Evolutionary conservation across 2,329 filamentous ascomycete genomes (phyloP).

Genomic region (Fusarium burgessii): DNA sequence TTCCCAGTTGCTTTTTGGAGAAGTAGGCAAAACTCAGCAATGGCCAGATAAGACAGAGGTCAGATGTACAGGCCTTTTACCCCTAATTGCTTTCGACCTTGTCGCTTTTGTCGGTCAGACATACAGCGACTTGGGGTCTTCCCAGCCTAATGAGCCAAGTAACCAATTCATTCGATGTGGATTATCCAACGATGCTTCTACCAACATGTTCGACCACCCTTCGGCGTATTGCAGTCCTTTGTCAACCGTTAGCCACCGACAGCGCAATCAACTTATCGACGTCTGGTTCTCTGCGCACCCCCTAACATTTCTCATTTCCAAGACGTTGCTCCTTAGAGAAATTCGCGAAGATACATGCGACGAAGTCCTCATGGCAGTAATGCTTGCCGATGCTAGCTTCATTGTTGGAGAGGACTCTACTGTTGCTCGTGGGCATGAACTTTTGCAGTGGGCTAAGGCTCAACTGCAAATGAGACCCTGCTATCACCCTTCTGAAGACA

Average conservation of each 20-base stretch:
- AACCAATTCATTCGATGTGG: constrained; percentile 47
- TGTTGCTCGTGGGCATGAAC: constrained; percentile 47
- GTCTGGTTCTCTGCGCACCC: constrained; percentile 57
- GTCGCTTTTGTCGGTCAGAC: constrained; percentile 48
- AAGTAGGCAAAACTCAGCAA: not conserved
- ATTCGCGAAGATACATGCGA: constrained; percentile 55
- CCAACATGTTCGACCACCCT: constrained; percentile 50
- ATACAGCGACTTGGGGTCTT: constrained; percentile 49
- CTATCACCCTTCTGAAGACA: constrained; percentile 32
- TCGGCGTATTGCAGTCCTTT: constrained; percentile 44
- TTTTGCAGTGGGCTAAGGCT: constrained; percentile 51
- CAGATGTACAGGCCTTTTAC: constrained; percentile 46
- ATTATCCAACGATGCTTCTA: constrained; percentile 45
- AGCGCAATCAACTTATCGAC: constrained; percentile 54
- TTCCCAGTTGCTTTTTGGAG: constrained; percentile 1
- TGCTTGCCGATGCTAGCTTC: constrained; percentile 55
- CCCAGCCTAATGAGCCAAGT: constrained; percentile 45
- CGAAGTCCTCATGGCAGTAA: constrained; percentile 54
- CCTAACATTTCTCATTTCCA: constrained; percentile 55
- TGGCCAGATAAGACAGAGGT: constrained; percentile 17
- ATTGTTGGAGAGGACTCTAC: constrained; percentile 48
- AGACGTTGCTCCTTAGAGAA: constrained; percentile 55
- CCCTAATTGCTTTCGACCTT: constrained; percentile 49
- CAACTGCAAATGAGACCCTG: constrained; percentile 49
- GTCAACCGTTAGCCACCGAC: constrained; percentile 48